Percentiles rank a stretch among this genome's conserved stretches.
These are phyloP conservation scores for Micromonas pusilla DNA, from an alignment of 139 green algal species.

Conservation along the genomic window DNA sequence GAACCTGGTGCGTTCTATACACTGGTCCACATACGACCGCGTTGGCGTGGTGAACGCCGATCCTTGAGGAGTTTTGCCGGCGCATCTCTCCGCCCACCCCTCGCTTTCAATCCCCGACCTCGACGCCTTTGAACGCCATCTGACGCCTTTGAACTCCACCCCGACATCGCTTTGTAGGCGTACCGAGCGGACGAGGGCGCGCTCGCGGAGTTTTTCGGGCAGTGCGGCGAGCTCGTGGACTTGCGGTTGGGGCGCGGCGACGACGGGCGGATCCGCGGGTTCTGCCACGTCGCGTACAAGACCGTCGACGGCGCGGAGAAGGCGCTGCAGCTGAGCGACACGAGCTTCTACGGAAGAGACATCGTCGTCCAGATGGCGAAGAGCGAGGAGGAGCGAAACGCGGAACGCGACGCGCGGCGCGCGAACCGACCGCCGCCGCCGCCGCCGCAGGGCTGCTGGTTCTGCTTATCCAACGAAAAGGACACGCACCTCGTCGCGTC, in stretches of 20 bases:
- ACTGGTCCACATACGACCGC: too few relatives aligned
- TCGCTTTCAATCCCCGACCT: too few relatives aligned
- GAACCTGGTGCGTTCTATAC: too few relatives aligned
- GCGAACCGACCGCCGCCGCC: slow-evolving; percentile 14
- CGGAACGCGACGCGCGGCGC: neutral
- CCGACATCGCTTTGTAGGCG: too few relatives aligned
- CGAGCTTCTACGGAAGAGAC: slow-evolving; percentile 50
- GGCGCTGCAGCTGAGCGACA: slow-evolving; percentile 50
- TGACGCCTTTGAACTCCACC: too few relatives aligned
- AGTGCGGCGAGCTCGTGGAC: slow-evolving; percentile 58
- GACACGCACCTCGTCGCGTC: slow-evolving; percentile 53
- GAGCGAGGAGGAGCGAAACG: neutral
- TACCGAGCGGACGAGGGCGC: slow-evolving; percentile 44
- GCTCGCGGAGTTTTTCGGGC: slow-evolving; percentile 56
- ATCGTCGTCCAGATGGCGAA: slow-evolving; percentile 45
- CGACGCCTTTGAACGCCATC: too few relatives aligned
- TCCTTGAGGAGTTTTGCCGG: too few relatives aligned
- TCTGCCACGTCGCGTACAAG: slow-evolving; percentile 30
- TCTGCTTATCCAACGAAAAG: slow-evolving; percentile 62
- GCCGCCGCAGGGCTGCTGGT: slow-evolving; percentile 65
- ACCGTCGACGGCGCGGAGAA: slow-evolving; percentile 41
- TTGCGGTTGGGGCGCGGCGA: slow-evolving; percentile 39
- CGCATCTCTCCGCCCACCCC: too few relatives aligned
- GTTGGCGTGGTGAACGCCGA: too few relatives aligned
- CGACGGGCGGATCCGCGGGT: slow-evolving; percentile 18